Evolutionary conservation across 306 rosid genomes (phyloP), one percentile per base, ranked within the genome.

Genomic region (Lagenaria siceraria): DNA sequence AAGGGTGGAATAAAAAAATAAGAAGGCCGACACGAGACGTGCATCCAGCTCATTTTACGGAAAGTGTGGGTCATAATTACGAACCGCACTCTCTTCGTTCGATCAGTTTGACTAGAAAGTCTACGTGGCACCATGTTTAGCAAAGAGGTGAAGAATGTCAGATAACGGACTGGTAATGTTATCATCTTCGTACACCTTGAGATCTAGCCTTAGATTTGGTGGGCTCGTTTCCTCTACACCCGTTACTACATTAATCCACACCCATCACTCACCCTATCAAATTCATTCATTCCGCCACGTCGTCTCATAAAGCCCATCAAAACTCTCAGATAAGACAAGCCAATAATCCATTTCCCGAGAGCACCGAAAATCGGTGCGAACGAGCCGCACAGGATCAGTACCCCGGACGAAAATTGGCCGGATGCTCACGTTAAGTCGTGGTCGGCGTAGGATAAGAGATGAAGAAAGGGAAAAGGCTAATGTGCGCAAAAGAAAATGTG

Each of bases 171-270:
- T 18, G 66, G 51, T 46, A 55, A 42, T 38, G 48, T 40, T 70
- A 71, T 77, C 59, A 8, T 25, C 78, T 10, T 17, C 46, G 78
- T 77, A 78, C 85, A 38, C 53, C 74, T 74, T 21, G 14, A 74
- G 77, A 84, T 84, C 84, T 65, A 80, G 22, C 77, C 78, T 35
- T 78, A 81, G 87, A 84, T 84, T 78, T 78, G 15, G 36, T 31
- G 73, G 29, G 40, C 31, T 12, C 2, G 0, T 27, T n/a, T 77
- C 33, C 53, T 22, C 8, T 78, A 42, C 81, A 19, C 76, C 38
- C 55, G 53, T 40, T 38, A 11, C 54, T 13, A 48, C 38, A 24
- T 15, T 52, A 65, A 36, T 12, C 51, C 51, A 1, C 6, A 4
- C 19, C 53, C 19, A 46, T 46, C 17, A 42, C 7, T 0, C 8